These are phyloP conservation scores for Hyaloperonospora brassicae DNA, from an alignment of 352 stramenopile genomes.

Conservation along the genomic window DNA sequence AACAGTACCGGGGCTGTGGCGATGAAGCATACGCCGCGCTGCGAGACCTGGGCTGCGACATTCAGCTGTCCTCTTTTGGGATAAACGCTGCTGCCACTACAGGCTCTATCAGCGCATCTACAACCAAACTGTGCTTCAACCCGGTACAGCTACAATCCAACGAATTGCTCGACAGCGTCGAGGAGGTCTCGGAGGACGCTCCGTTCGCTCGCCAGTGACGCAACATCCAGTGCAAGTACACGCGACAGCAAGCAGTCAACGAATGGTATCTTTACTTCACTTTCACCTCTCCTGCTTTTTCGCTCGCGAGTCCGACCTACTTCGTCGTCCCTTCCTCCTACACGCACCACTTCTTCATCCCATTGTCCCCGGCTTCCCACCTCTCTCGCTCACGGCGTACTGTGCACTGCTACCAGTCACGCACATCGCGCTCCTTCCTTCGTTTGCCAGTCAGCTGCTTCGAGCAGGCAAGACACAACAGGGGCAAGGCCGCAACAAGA, in stretches of 20 bases:
- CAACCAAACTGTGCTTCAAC: conserved; percentile 46
- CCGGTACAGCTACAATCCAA: conserved; percentile 54
- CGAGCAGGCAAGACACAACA: conserved; percentile 12
- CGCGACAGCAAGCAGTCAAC: conserved; percentile 1
- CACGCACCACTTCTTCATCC: conserved; percentile 12
- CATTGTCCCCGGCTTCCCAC: conserved; percentile 2
- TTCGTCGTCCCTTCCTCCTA: conserved; percentile 6
- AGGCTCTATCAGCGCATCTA: conserved; percentile 13
- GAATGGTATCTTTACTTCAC: conserved; percentile 10
- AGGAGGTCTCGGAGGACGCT: conserved; percentile 38
- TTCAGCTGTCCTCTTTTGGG: conserved; percentile 56
- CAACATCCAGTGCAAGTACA: background rate
- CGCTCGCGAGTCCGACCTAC: too few relatives aligned
- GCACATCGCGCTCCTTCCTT: too few relatives aligned
- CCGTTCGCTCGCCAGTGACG: conserved; percentile 28
- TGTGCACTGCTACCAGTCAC: too few relatives aligned
- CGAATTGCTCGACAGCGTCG: conserved; percentile 40
- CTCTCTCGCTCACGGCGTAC: background rate
- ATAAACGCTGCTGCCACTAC: conserved; percentile 11
- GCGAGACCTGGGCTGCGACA: conserved; percentile 62
- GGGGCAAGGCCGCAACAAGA: conserved; percentile 10
- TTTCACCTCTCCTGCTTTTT: conserved; percentile 4
- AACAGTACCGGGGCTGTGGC: conserved; percentile 55
- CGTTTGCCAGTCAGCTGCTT: background rate
- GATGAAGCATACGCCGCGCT: conserved; percentile 75